These are phyloP conservation scores for Croton setiger DNA, from an alignment of 441 rosid species.

Conservation along the genomic window DNA sequence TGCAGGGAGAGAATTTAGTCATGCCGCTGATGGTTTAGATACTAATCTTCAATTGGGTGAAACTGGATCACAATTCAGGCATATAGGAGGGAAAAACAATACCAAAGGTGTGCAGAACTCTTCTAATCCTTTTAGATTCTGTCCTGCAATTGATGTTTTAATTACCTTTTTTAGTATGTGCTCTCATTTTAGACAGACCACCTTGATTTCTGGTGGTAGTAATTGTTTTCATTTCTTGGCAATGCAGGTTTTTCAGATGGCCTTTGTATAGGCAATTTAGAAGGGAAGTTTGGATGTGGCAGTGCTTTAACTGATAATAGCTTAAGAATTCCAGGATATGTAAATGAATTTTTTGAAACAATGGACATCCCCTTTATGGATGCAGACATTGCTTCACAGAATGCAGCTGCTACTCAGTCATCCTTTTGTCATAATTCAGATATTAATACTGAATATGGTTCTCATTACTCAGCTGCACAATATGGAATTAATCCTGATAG, in stretches of 20 bases:
- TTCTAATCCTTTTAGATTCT: not conserved
- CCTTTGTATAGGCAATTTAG: slow-evolving; percentile 26
- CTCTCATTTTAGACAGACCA: not conserved
- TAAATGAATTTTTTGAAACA: slow-evolving; percentile 22
- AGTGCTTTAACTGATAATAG: slow-evolving; percentile 24
- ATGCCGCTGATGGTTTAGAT: slow-evolving; percentile 24
- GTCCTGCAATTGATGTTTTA: not conserved
- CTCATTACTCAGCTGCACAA: slow-evolving; percentile 30
- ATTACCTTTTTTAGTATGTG: not conserved
- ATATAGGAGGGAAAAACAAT: slow-evolving; percentile 22
- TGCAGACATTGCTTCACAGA: slow-evolving; percentile 30
- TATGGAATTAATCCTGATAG: slow-evolving; percentile 30
- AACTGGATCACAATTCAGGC: slow-evolving; percentile 29
- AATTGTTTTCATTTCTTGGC: slow-evolving; percentile 23
- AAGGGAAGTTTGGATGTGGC: slow-evolving; percentile 17
- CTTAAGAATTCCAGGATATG: slow-evolving; percentile 28
- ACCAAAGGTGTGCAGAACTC: slow-evolving; percentile 31
- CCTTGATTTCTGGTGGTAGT: slow-evolving; percentile 16
- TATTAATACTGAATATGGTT: slow-evolving; percentile 33
- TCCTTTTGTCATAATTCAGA: slow-evolving; percentile 38
- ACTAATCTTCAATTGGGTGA: slow-evolving; percentile 22
- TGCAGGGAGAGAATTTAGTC: slow-evolving; percentile 31
- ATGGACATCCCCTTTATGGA: slow-evolving; percentile 21
- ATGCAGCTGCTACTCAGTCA: slow-evolving; percentile 34
- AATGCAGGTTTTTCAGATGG: slow-evolving; percentile 40